A percentile compares a stretch with the other conserved stretches of the same genome.
Evolutionary conservation across 768 basidiomycete genomes (phyloP).

Genomic region (Mycena filopes): DNA sequence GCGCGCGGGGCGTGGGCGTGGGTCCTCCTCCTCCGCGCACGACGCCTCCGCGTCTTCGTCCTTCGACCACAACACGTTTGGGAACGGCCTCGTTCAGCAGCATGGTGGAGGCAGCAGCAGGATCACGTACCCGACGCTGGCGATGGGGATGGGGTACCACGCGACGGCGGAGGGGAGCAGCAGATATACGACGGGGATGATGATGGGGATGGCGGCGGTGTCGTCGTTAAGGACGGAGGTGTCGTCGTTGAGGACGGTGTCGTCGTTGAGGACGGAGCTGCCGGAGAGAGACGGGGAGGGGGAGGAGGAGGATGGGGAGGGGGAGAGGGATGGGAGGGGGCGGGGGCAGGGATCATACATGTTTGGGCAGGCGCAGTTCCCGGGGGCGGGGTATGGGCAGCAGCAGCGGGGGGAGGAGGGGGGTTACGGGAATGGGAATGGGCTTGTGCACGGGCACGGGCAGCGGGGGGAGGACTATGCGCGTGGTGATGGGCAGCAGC

Average conservation of each 20-base stretch:
- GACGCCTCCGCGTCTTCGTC: not conserved
- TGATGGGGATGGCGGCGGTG: constrained; percentile 16
- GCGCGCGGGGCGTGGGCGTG: no score
- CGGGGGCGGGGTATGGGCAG: no score
- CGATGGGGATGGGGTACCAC: not conserved
- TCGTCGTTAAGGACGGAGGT: constrained; percentile 27
- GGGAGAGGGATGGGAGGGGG: not conserved
- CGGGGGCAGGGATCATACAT: not conserved
- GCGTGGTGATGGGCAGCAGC: not conserved
- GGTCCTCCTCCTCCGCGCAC: no score
- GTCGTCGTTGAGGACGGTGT: constrained; percentile 9
- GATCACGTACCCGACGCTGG: constrained; percentile 23
- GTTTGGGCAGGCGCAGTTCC: not conserved
- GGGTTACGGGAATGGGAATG: not conserved
- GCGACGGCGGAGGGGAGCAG: constrained; percentile 6
- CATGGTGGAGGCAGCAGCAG: not conserved
- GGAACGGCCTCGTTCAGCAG: no score
- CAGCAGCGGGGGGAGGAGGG: no score
- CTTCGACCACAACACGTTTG: not conserved
- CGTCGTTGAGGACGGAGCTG: not conserved
- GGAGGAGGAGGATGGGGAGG: not conserved
- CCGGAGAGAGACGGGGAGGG: constrained; percentile 1
- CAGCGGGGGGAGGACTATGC: not conserved
- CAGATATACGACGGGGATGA: not conserved
- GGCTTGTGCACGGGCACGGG: not conserved